Evolutionary conservation across 2,329 filamentous ascomycete genomes (phyloP), one percentile per base, ranked within the genome.

Genomic region (Fusarium sp.): DNA sequence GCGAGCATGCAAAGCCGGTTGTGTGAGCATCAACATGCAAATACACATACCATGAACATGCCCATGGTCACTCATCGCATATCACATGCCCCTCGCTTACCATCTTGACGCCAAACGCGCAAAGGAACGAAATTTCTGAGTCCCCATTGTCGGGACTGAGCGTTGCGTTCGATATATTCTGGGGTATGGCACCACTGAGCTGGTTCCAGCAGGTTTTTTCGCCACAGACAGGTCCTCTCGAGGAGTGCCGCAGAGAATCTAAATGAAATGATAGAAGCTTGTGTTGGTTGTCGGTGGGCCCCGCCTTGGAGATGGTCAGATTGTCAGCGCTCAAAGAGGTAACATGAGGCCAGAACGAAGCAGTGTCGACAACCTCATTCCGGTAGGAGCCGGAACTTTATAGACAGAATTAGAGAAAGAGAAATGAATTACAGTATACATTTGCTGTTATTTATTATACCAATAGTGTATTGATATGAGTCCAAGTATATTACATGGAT

Each of bases 111-210:
- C n/a, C 34, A 52, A 52, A 23, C 18, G 23, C 23, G 23, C 31
- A 41, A n/a, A 26, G 34, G n/a, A 14, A 26, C 25, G 7, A 41
- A 41, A 19, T n/a, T 37, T n/a, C 18, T 37, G 21, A 51, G 34
- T 14, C 30, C 26, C 28, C 37, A 59, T 53, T 44, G 43, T 65
- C 63, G 67, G 67, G 63, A 70, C 25, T 46, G 34, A 39, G 61
- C 65, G 60, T 46, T 23, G 25, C 41, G 43, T 62, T 65, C 64
- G 63, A 71, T 71, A 45, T 51, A 41, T 54, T 61, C 67, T 53
- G 67, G 67, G 67, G 67, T 70, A 70, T 70, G 67, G 67, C 67
- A 71, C 67, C 67, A 70, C 67, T 16, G 31, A 21, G 37, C 12
- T 19, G 62, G 62, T 61, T 43, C 34, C 25, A 61, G n/a, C 62